These are phyloP conservation scores for Malbranchea zuffiana DNA, from an alignment of 2,329 filamentous ascomycete genomes.

Conservation along the genomic window DNA sequence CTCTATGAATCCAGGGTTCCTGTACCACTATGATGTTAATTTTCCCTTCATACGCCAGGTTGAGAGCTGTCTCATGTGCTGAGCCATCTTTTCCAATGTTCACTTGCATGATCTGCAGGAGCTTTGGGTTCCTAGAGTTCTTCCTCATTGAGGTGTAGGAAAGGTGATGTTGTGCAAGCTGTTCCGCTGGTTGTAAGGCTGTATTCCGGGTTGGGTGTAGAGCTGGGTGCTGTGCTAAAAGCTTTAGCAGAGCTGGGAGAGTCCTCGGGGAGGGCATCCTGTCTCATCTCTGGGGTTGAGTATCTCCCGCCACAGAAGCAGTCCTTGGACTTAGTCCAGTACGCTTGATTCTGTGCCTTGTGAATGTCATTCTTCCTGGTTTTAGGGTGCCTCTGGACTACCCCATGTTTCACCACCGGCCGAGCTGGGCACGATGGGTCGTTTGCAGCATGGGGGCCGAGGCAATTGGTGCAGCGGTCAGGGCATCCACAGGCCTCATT, in stretches of 20 bases:
- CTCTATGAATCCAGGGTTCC: background rate
- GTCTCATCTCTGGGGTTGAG: background rate
- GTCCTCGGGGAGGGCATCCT: background rate
- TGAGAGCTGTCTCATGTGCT: constrained; percentile 1
- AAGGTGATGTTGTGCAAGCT: background rate
- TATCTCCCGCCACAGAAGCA: background rate
- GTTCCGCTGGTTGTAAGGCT: background rate
- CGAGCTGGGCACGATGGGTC: background rate
- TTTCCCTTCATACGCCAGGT: background rate
- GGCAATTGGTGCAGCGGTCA: constrained; percentile 1
- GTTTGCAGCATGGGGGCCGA: constrained; percentile 1
- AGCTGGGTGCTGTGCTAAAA: background rate
- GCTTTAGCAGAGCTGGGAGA: background rate
- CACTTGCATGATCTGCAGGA: background rate
- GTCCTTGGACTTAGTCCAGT: constrained; percentile 1
- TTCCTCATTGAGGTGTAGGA: background rate
- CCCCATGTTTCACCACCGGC: background rate
- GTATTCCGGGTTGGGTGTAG: background rate
- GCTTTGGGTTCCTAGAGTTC: background rate
- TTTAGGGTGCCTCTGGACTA: background rate
- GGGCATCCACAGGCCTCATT: background rate
- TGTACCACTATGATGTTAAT: background rate
- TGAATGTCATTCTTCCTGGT: background rate
- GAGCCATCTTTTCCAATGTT: background rate
- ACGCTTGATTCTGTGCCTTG: background rate